A percentile compares a stretch with the other conserved stretches of the same genome.
Conservation (phyloP, 306 rosid species). For the Malus sylvestris region DNA sequence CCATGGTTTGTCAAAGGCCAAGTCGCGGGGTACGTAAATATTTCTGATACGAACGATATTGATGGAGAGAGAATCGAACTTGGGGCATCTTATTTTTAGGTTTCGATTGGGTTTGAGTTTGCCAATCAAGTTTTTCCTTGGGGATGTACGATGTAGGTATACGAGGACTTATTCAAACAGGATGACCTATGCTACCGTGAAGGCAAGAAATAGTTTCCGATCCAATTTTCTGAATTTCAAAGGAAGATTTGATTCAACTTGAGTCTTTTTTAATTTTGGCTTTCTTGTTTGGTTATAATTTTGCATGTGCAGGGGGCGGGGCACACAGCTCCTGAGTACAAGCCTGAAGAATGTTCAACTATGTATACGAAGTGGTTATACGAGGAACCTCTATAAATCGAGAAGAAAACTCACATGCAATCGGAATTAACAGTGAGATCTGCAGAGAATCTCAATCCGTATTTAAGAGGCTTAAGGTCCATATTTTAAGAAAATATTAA, state of each 20-base stretch:
- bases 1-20: slow-evolving; percentile 46
- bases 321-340: slow-evolving; percentile 51
- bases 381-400: slow-evolving; percentile 11
- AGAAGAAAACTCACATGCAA: too few species aligned
- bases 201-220: slow-evolving; percentile 32
- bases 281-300: neutral
- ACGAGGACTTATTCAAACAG: slow-evolving; percentile 50
- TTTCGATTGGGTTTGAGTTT: neutral
- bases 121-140: neutral
- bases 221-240: neutral
- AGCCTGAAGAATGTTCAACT: slow-evolving; percentile 35
- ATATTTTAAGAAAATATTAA: too few species aligned
- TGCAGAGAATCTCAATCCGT: too few species aligned
- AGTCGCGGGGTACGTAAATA: slow-evolving; percentile 49
- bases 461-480: too few species aligned
- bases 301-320: slow-evolving; percentile 48
- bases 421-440: too few species aligned
- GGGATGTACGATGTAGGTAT: slow-evolving; percentile 26
- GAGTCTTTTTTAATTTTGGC: neutral
- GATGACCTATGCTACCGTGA: slow-evolving; percentile 70
- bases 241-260: neutral
- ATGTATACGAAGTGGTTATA: slow-evolving; percentile 51
- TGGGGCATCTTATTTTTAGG: neutral
- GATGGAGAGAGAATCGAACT: too few species aligned
- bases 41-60: too few species aligned